Evolutionary conservation across 306 rosid genomes (phyloP), one percentile per base, ranked within the genome.

Genomic region (Abrus pulchellus): DNA sequence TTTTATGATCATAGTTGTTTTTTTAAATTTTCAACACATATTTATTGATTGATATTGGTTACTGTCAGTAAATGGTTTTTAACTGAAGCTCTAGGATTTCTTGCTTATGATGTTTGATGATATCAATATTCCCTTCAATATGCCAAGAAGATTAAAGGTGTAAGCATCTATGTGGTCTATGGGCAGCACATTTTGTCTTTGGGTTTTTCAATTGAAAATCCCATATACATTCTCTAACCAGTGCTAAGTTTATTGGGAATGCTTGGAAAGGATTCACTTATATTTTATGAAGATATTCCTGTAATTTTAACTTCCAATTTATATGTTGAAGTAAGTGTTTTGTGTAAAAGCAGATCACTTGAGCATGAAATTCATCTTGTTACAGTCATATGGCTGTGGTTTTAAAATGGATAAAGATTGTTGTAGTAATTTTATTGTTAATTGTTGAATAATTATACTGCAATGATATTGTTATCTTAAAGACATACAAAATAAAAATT

Each of bases 391-490:
- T 56, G 62, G 47, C 40, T n/a, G 53, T 62, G 6, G 8, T 27
- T 57, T 67, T 33, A 6, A 62, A 69, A n/a, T 68, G n/a, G 72
- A 32, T 5, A 20, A 41, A 32, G 10, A 13, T 34, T 68, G 56
- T 40, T 68, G 36, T 62, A 27, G 9, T 62, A n/a, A 52, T 45
- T 72, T 74, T 65, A 27, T 72, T 64, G 57, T 45, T 69, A 56
- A 30, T 43, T 65, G 53, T 55, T 68, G 66, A 45, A 65, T 79
- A 60, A 50, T 76, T 69, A 34, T 44, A 45, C 36, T 59, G 63
- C 64, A 78, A 28, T 66, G 28, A 1, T 56, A 29, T 68, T 62
- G 40, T 66, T 75, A 62, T 71, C 54, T 68, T 34, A 44, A 85
- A 43, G 20, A 54, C 50, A 68, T 59, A 52, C 44, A 83, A 36